Percentiles rank a stretch among this genome's conserved stretches.
Conservation (phyloP, 2,329 filamentous ascomycete genomes). For the Blastomyces gilchristii region DNA sequence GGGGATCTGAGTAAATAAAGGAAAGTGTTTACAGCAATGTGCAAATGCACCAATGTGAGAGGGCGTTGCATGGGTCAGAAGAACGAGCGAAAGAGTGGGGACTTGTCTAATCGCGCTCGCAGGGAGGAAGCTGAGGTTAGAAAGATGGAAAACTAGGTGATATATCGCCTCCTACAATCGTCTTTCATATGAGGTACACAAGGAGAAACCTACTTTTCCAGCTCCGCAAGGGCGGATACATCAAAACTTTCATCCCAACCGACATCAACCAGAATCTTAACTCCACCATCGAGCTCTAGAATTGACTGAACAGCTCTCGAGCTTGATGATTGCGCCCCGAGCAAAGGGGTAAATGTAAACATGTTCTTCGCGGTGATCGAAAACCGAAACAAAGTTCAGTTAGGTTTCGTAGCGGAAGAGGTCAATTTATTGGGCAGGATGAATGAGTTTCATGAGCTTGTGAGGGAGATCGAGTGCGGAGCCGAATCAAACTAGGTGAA, state of each 20-base stretch:
- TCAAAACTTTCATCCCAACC: conserved; percentile 95
- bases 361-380: conserved; percentile 41
- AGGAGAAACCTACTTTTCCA: conserved; percentile 60
- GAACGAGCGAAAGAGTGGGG: conserved; percentile 81
- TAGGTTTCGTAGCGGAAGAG: neutral
- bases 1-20: conserved; percentile 81
- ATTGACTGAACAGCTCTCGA: conserved; percentile 89
- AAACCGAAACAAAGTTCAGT: neutral
- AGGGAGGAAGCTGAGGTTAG: neutral
- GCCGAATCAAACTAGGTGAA: neutral
- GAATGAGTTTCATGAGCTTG: neutral
- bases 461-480: neutral
- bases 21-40: conserved; percentile 94
- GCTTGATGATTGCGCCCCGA: conserved; percentile 72
- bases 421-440: neutral
- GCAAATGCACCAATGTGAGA: conserved; percentile 88
- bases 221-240: conserved; percentile 65
- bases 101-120: conserved; percentile 54
- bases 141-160: neutral
- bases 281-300: conserved; percentile 87
- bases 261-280: conserved; percentile 89
- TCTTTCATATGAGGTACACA: conserved; percentile 13
- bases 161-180: neutral
- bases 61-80: conserved; percentile 87
- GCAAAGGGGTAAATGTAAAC: conserved; percentile 91